Conservation (phyloP, 2,329 filamentous ascomycete species). For the Phaeosphaeriaceae sp. region DNA sequence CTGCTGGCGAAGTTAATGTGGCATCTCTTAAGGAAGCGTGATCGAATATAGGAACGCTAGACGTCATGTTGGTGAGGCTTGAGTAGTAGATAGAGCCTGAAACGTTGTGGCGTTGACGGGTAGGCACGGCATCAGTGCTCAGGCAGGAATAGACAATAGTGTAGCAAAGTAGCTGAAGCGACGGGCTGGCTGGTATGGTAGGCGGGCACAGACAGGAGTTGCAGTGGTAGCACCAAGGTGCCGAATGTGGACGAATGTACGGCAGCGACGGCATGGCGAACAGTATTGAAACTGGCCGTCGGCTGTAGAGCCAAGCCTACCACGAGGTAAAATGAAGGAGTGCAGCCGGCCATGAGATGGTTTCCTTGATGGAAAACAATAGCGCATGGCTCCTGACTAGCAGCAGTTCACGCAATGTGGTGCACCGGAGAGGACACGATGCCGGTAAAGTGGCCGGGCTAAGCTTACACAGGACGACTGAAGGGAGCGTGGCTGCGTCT, state of each 20-base stretch:
- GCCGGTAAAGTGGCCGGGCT: slow-evolving; percentile 13
- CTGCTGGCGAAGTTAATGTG: neutral
- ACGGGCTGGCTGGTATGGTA: slow-evolving; percentile 1
- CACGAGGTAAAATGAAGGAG: neutral
- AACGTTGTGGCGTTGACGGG: slow-evolving; percentile 9
- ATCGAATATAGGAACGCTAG: slow-evolving; percentile 9
- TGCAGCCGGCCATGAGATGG: slow-evolving; percentile 1
- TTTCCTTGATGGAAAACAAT: slow-evolving; percentile 11
- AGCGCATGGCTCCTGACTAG: slow-evolving; percentile 2
- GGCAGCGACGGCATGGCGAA: slow-evolving; percentile 18
- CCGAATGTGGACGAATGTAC: slow-evolving; percentile 9
- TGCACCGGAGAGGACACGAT: slow-evolving; percentile 4
- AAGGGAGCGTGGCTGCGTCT: slow-evolving; percentile 26
- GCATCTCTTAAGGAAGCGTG: neutral
- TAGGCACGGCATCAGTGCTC: neutral
- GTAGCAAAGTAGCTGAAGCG: neutral
- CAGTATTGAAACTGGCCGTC: slow-evolving; percentile 20
- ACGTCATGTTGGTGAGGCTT: slow-evolving; percentile 3
- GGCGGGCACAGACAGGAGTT: slow-evolving; percentile 19
- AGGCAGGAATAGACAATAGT: neutral
- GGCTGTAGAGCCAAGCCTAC: slow-evolving; percentile 12
- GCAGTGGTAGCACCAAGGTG: slow-evolving; percentile 4
- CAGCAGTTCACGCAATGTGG: slow-evolving; percentile 15
- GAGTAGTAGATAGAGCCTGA: slow-evolving; percentile 4
- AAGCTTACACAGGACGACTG: slow-evolving; percentile 9